phyloP scores from a whole-genome alignment of 2,329 filamentous ascomycete species.

The Colletotrichum abscissum region DNA sequence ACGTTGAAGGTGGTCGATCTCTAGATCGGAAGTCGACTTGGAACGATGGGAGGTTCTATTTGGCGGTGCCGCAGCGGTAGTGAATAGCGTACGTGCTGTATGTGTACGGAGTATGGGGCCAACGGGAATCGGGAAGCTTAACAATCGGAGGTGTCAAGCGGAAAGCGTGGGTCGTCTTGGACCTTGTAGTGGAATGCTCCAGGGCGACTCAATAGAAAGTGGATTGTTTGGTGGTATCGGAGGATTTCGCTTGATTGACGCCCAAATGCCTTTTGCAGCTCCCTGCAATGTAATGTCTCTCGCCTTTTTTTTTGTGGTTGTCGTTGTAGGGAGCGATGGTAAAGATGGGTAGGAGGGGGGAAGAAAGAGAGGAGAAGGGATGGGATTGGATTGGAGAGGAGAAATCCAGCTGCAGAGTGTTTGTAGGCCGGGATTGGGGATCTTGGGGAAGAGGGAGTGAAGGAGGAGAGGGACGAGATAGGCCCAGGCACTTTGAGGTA shows the following conservation, averaged over 20 bases:
- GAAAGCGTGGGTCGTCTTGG: conserved; percentile 34
- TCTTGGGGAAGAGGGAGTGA: conserved; percentile 19
- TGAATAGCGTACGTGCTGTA: not conserved
- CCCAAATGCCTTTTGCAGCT: conserved; percentile 29
- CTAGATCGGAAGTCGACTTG: not conserved
- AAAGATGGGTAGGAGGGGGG: conserved; percentile 3
- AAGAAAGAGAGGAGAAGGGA: conserved; percentile 4
- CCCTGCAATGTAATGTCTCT: conserved; percentile 25
- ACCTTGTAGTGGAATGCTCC: conserved; percentile 28
- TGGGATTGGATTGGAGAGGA: conserved; percentile 28
- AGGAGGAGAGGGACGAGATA: conserved; percentile 20
- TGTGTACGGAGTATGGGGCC: conserved; percentile 31
- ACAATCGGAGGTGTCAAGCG: conserved; percentile 34
- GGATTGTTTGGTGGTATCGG: conserved; percentile 23
- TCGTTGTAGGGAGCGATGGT: not conserved
- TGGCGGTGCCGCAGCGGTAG: not conserved
- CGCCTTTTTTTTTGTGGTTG: conserved; percentile 8
- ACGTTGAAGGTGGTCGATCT: not conserved
- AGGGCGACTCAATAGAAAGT: conserved; percentile 34
- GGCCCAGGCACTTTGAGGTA: conserved; percentile 25
- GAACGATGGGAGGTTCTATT: not conserved
- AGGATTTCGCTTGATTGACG: conserved; percentile 29
- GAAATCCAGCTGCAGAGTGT: conserved; percentile 10
- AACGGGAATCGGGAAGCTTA: conserved; percentile 35
- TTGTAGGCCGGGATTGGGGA: conserved; percentile 28